A percentile compares a stretch with the other conserved stretches of the same genome.
These are phyloP conservation scores for Colletotrichum cuscutae DNA, from an alignment of 2,329 filamentous ascomycete genomes.

Conservation along the genomic window DNA sequence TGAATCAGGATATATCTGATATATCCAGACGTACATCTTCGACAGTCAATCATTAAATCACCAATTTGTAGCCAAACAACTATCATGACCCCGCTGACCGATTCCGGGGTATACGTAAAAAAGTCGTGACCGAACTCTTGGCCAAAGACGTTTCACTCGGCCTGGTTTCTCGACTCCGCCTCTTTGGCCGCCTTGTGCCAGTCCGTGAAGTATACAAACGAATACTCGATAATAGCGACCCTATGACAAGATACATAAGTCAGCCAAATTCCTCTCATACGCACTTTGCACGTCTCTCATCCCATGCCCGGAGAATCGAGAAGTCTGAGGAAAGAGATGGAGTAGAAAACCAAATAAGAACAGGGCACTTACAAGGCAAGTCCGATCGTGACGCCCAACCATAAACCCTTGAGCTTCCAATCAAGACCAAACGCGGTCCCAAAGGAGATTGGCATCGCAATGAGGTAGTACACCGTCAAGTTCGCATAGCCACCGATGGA, in stretches of 20 bases:
- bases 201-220: slow-evolving; percentile 61
- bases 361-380: slow-evolving; percentile 65
- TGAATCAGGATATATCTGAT: too few relatives aligned
- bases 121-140: slow-evolving; percentile 28
- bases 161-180: slow-evolving; percentile 59
- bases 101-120: background rate
- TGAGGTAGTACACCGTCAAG: slow-evolving; percentile 84
- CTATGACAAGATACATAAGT: slow-evolving; percentile 44
- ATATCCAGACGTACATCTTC: background rate
- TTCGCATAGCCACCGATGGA: slow-evolving; percentile 91
- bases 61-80: background rate
- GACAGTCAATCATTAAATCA: background rate
- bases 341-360: background rate
- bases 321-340: background rate
- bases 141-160: slow-evolving; percentile 49
- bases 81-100: background rate
- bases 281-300: background rate
- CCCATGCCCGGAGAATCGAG: background rate
- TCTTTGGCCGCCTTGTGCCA: slow-evolving; percentile 65
- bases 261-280: slow-evolving; percentile 12
- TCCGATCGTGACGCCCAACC: slow-evolving; percentile 81
- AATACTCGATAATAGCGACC: slow-evolving; percentile 64
- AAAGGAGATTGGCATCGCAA: slow-evolving; percentile 88
- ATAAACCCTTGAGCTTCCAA: slow-evolving; percentile 84
- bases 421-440: slow-evolving; percentile 78